phyloP scores from a whole-genome alignment of 768 basidiomycete genomes.

The Tylopilus balloui region DNA sequence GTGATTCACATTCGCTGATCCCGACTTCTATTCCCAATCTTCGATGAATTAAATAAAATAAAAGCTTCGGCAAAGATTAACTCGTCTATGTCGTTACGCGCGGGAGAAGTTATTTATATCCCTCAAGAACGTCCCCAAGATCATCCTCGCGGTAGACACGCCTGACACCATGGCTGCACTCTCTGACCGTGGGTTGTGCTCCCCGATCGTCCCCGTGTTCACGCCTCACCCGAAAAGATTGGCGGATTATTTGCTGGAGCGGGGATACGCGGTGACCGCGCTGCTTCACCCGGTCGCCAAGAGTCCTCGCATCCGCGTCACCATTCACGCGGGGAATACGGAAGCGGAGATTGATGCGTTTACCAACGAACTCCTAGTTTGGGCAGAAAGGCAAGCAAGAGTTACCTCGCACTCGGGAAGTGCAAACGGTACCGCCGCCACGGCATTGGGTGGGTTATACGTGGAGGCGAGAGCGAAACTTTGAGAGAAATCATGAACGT shows the following conservation, averaged over 20 bases:
- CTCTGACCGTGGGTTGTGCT: conserved; percentile 3
- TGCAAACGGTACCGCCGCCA: not conserved
- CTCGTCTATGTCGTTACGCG: conserved; percentile 10
- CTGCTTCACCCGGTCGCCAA: conserved; percentile 9
- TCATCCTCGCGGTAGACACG: conserved; percentile 1
- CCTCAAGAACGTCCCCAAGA: conserved; percentile 6
- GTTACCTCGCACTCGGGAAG: not conserved
- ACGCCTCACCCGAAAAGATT: conserved; percentile 6
- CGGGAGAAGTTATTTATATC: conserved; percentile 3
- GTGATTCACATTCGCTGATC: not conserved
- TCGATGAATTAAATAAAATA: not conserved
- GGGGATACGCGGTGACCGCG: conserved; percentile 10
- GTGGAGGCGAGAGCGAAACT: conserved; percentile 13
- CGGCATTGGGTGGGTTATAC: not conserved
- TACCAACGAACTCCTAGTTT: conserved; percentile 6
- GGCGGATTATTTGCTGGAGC: conserved; percentile 9
- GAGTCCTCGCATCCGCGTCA: conserved; percentile 15
- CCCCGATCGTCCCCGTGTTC: conserved; percentile 19
- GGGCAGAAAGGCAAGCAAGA: conserved; percentile 7
- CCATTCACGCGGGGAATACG: conserved; percentile 21
- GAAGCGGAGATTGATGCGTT: conserved; percentile 17
- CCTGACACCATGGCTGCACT: not conserved
- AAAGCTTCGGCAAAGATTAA: conserved; percentile 16
- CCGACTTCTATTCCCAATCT: not conserved
- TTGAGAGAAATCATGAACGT: not conserved